phyloP scores from a whole-genome alignment of 2,329 filamentous ascomycete genomes.

The Colletotrichum nymphaeae region DNA sequence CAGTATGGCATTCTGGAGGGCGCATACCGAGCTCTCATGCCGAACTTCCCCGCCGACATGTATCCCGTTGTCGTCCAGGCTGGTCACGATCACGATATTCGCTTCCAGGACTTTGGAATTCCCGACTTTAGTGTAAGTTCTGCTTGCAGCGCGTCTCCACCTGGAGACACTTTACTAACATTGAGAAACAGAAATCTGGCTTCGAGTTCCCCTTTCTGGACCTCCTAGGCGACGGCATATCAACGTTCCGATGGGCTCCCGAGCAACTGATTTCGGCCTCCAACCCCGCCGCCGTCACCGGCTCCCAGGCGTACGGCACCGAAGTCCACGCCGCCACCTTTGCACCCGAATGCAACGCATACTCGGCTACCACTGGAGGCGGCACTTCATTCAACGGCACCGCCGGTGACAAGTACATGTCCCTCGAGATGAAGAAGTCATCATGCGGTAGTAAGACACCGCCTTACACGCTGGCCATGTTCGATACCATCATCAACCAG shows the following conservation, averaged over 20 bases:
- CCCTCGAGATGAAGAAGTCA: slow-evolving; percentile 36
- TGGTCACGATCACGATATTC: slow-evolving; percentile 63
- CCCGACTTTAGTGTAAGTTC: slow-evolving; percentile 60
- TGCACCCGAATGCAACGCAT: slow-evolving; percentile 62
- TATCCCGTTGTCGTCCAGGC: slow-evolving; percentile 65
- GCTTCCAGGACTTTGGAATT: slow-evolving; percentile 51
- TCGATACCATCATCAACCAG: slow-evolving; percentile 66
- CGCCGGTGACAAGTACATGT: slow-evolving; percentile 25
- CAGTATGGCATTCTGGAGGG: slow-evolving; percentile 61
- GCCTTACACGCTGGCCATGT: slow-evolving; percentile 54
- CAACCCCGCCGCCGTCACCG: slow-evolving; percentile 55
- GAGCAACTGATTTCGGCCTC: slow-evolving; percentile 57
- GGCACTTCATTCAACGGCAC: slow-evolving; percentile 37
- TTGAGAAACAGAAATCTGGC: slow-evolving; percentile 54
- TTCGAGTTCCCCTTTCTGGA: slow-evolving; percentile 69
- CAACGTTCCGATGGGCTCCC: slow-evolving; percentile 62
- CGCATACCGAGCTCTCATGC: slow-evolving; percentile 59
- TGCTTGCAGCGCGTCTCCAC: slow-evolving; percentile 32
- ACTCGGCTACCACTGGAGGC: slow-evolving; percentile 41
- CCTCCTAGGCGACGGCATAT: slow-evolving; percentile 59
- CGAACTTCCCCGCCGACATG: slow-evolving; percentile 60
- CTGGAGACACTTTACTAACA: neutral
- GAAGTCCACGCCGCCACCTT: slow-evolving; percentile 54
- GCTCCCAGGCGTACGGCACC: slow-evolving; percentile 59
- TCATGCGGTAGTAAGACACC: slow-evolving; percentile 8